Evolutionary conservation across 768 basidiomycete species (phyloP), one percentile per base, ranked within the genome.

Genomic region (Naganishia kalamii): DNA sequence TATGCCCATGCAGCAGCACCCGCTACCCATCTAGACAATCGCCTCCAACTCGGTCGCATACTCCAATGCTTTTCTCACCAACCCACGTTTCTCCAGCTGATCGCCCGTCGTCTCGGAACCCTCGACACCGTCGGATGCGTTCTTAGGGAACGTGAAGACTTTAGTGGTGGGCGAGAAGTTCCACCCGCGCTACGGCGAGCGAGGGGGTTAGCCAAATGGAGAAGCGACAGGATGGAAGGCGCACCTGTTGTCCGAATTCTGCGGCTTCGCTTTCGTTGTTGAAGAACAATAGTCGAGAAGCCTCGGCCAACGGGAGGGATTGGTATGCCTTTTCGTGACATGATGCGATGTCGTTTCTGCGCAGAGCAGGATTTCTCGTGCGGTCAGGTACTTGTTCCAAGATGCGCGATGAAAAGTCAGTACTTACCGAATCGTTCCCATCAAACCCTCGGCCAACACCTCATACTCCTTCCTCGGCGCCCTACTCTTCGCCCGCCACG

Each of bases 251-350:
- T 1, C 90, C 92, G 72, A 94, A 99, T n/a, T 77, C 82, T 61
- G 89, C 78, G 10, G 94, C 81, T 62, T 96, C 92, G 4, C 86
- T 84, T 66, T 86, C 87, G 46, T 83, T 84, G 25, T 86, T 85
- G 81, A 94, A 96, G 84, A 97, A 99, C 60, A 99, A 80, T 51
- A 99, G 82, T 0, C 89, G 89, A 1, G 88, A 85, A 1, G 93
- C 94, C 69, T 96, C 92, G 70, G 88, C 87, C 60, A 97, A 75
- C 0, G 93, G 92, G 41, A 99, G 81, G 66, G 88, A 91, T 69
- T 89, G 86, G 69, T 99, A 99, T 4, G 94, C 93, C 19, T 87
- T 82, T 78, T 97, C 92, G 77, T 96, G 90, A 72, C 93, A 97
- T 71, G 90, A 89, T 15, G 94, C 94, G 71, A 99, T 99, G 81